These are phyloP conservation scores for Venturia effusa DNA, from an alignment of 2,329 filamentous ascomycete species.

Conservation along the genomic window DNA sequence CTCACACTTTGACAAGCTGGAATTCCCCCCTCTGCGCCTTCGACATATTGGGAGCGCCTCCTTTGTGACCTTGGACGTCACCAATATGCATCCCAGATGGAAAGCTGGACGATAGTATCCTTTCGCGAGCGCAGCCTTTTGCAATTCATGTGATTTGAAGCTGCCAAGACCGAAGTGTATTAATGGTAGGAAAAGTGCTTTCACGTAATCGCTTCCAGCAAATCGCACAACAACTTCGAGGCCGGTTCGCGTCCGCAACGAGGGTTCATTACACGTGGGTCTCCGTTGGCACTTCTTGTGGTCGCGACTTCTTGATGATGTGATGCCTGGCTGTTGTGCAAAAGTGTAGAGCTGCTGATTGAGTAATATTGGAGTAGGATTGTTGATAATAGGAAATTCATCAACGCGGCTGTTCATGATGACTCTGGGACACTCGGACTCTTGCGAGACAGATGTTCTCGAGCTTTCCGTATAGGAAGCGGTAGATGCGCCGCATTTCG, in stretches of 20 bases:
- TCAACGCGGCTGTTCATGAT: background rate
- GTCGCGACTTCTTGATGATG: background rate
- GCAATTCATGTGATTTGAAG: background rate
- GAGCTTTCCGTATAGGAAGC: background rate
- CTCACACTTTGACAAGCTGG: slow-evolving; percentile 2
- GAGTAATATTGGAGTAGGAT: background rate
- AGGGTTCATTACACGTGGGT: background rate
- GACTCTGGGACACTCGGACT: slow-evolving; percentile 2
- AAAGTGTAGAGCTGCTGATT: background rate
- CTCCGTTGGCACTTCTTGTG: background rate
- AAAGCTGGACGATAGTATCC: slow-evolving; percentile 4
- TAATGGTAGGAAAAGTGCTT: slow-evolving; percentile 2
- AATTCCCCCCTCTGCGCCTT: slow-evolving; percentile 1
- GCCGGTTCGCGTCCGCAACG: background rate
- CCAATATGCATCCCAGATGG: background rate
- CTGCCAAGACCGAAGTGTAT: background rate
- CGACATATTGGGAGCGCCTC: background rate
- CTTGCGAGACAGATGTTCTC: background rate
- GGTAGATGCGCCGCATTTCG: background rate
- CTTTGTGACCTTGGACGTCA: background rate
- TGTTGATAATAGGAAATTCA: background rate
- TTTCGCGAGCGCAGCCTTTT: background rate
- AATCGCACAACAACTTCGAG: background rate
- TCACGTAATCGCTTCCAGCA: background rate
- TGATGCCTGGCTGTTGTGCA: background rate